phyloP scores from a whole-genome alignment of 2,329 filamentous ascomycete genomes.

The Alternaria novae-zelandiae region DNA sequence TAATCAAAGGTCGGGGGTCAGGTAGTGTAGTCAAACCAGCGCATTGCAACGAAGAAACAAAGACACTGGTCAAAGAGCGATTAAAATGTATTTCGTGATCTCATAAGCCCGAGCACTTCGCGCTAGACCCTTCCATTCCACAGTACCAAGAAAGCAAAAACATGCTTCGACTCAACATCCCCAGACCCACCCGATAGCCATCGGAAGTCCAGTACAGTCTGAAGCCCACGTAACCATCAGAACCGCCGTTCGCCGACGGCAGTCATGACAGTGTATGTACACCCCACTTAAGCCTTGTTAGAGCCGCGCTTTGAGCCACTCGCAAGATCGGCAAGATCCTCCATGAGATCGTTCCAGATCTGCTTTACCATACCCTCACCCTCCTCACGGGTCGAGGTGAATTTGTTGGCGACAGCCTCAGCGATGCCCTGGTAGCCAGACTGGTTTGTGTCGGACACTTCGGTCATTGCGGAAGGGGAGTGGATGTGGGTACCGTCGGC shows the following conservation, averaged over 20 bases:
- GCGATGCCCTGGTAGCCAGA: conserved; percentile 64
- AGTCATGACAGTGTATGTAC: not conserved
- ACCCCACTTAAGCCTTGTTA: conserved; percentile 27
- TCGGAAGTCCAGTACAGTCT: not conserved
- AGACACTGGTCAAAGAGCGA: not conserved
- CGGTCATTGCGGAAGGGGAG: conserved; percentile 62
- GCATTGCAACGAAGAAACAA: not conserved
- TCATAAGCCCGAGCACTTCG: conserved; percentile 48
- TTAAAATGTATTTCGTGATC: conserved; percentile 33
- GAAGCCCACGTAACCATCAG: not conserved
- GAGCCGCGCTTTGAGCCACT: conserved; percentile 45
- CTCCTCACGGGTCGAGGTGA: conserved; percentile 48
- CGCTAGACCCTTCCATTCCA: conserved; percentile 24
- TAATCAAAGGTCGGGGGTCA: not conserved
- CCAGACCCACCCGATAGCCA: conserved; percentile 2
- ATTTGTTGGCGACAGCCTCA: conserved; percentile 52
- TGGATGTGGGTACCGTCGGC: conserved; percentile 56
- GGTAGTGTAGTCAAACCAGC: not conserved
- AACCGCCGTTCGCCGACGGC: not conserved
- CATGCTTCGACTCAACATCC: not conserved
- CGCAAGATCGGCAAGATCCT: conserved; percentile 50
- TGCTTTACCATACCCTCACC: conserved; percentile 52
- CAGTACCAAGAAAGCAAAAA: conserved; percentile 7
- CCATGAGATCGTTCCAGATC: conserved; percentile 57
- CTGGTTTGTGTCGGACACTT: conserved; percentile 63